Evolutionary conservation across 306 rosid genomes (phyloP), one percentile per base, ranked within the genome.

Genomic region (Hylodesmum podocarpum): DNA sequence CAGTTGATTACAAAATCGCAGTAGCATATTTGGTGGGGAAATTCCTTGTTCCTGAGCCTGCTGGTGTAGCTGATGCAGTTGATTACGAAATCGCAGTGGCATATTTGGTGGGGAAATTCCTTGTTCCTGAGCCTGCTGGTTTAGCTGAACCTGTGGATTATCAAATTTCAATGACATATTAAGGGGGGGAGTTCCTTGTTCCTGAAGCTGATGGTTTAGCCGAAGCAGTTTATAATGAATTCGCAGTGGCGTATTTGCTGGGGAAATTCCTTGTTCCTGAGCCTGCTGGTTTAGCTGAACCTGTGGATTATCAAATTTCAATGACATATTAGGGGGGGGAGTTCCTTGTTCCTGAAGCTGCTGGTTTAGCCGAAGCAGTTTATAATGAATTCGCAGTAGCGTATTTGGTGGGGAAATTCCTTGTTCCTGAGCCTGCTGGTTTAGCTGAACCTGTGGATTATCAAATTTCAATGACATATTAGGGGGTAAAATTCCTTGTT

Each of bases 41-140:
- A 91, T 79, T 61, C 97, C 98, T 55, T 75, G 90, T 75, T 94
- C 97, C 84, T 94, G 98, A 78, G 91, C 93, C 90, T 90, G 89
- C 70, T 91, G 93, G 66, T 84, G 97, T 47, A 89, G 81, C 71
- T 89, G 93, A 78, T 89, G 98, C 57, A 84, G 94, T 0, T 89
- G 96, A 64, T 71, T 87, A 49, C 78, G 88, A 28, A 88, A 94
- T 78, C 88, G 98, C 87, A 91, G 14, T n/a, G 94, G 93, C 87
- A 90, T 83, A 83, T 89, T 91, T 51, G 36, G 90, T 14, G 96
- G 87, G 75, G 85, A 94, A 68, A 91, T 79, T 61, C 97, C 98
- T 55, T 75, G 90, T 75, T 94, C 97, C 84, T 94, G 98, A 78
- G 91, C 93, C 90, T 90, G 89, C 70, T 91, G 93, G 66, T 84